Conservation (phyloP, 2,329 filamentous ascomycete genomes). For the Thelonectria rubi region DNA sequence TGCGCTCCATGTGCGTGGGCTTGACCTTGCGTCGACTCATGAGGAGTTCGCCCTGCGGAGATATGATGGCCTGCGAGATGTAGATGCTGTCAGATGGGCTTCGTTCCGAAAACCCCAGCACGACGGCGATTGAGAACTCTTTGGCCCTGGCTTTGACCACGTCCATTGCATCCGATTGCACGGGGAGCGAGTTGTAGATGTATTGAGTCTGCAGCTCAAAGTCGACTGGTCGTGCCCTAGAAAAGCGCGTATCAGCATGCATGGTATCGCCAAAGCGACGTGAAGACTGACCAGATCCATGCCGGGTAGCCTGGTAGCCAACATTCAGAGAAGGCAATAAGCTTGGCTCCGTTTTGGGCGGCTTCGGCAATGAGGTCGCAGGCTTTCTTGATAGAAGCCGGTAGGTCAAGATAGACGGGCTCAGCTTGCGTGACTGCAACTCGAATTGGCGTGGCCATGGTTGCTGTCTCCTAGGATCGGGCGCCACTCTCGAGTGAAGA, state of each 20-base stretch:
- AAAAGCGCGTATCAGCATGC: neutral
- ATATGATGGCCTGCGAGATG: conserved; percentile 57
- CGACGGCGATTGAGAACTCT: conserved; percentile 51
- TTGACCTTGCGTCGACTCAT: conserved; percentile 59
- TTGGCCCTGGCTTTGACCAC: conserved; percentile 47
- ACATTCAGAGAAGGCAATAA: conserved; percentile 64
- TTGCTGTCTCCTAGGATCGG: neutral
- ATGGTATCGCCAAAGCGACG: neutral
- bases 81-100: conserved; percentile 48
- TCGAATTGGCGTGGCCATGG: neutral
- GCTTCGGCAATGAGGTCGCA: conserved; percentile 38
- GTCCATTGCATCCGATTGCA: conserved; percentile 53
- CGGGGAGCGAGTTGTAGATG: conserved; percentile 52
- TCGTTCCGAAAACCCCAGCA: conserved; percentile 55
- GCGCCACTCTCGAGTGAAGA: no score
- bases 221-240: conserved; percentile 37
- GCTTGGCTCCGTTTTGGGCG: conserved; percentile 57
- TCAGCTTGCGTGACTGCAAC: conserved; percentile 41
- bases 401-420: conserved; percentile 39
- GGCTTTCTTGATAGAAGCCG: conserved; percentile 37
- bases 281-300: conserved; percentile 45
- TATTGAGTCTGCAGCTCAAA: conserved; percentile 42
- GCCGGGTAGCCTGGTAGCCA: conserved; percentile 64
- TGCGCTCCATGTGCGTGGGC: conserved; percentile 62
- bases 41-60: conserved; percentile 50